phyloP scores from a whole-genome alignment of 106 monocot species.

The Dactylorhiza incarnata region DNA sequence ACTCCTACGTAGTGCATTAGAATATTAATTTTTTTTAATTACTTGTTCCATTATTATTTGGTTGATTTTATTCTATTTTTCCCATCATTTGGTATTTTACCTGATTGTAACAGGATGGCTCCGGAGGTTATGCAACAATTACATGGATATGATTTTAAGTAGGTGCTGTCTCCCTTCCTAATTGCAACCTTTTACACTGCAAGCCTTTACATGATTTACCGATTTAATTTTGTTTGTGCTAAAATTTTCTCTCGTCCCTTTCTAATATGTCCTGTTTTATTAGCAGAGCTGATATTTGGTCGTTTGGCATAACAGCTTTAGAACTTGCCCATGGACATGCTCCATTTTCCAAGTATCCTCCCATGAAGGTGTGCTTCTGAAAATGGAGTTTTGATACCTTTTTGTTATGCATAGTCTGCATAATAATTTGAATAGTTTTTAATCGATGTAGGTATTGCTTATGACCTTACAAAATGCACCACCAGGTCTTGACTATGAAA shows the following conservation, averaged over 20 bases:
- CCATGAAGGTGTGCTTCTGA: slow-evolving; percentile 67
- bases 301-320: slow-evolving; percentile 90
- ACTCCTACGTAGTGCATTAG: neutral
- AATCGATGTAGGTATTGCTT: slow-evolving; percentile 58
- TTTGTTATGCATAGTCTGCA: neutral
- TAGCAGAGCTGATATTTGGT: slow-evolving; percentile 95
- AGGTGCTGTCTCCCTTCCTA: slow-evolving; percentile 15
- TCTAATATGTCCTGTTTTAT: slow-evolving; percentile 6
- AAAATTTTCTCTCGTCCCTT: neutral
- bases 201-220: neutral
- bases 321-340: slow-evolving; percentile 99
- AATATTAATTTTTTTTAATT: slow-evolving; percentile 5
- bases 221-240: neutral
- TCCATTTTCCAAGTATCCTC: slow-evolving; percentile 93
- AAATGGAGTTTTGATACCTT: neutral
- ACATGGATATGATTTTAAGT: slow-evolving; percentile 98
- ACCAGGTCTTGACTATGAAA: slow-evolving; percentile 85
- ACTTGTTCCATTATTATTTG: neutral
- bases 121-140: slow-evolving; percentile 99
- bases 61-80: neutral
- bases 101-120: slow-evolving; percentile 72
- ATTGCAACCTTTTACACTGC: neutral
- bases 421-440: neutral
- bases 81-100: neutral
- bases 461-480: slow-evolving; percentile 99